Base-by-base conservation (phyloP, 495 filamentous ascomycete species). In the Melanomma pulvis-pyrius region DNA sequence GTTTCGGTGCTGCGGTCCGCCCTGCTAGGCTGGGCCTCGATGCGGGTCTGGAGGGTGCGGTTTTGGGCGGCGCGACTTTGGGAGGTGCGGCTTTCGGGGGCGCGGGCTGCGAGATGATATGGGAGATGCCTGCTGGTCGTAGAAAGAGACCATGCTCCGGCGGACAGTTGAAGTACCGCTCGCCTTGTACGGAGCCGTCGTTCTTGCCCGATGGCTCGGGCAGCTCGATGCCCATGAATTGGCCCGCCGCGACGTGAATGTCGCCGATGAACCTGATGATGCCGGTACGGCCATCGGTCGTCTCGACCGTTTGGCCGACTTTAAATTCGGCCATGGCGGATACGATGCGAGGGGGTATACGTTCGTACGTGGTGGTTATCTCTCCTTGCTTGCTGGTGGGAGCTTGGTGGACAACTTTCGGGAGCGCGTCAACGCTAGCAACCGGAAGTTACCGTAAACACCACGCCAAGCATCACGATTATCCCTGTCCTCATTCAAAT, bases 221-320 rank as follows among this genome's bases (percentile, higher is more conserved):
- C 63, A 98, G 84, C 82, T 96, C 93, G 49, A 98, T 83, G 55
- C 94, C 94, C 55, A 97, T 80, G 92, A 93, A 98, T 28, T 91
- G 88, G 58, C 92, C 96, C 2, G 76, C 74, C 32, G 91, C 86
- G 76, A 98, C 97, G 63, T 84, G 78, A 26, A 93, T 90, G 48
- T 82, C 80, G 66, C 94, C 94, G 64, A 91, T 77, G 75, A 88
- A 98, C 71, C 91, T 90, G 48, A 98, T 83, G 63, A 83, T 87
- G 70, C 82, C 94, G 59, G 82, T 82, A 66, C 88, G 89, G 73
- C 91, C 91, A 74, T 96, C 89, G 74, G 78, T 83, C 59, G 94
- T 83, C 75, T 83, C 82, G 76, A 96, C 84, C 39, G 82, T 82
- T 73, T 87, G 82, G 66, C 87, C 88, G 47, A 80, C 61, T 39